Conservation (phyloP, 2,329 filamentous ascomycete species). For the Pseudocercospora pini-densiflorae region DNA sequence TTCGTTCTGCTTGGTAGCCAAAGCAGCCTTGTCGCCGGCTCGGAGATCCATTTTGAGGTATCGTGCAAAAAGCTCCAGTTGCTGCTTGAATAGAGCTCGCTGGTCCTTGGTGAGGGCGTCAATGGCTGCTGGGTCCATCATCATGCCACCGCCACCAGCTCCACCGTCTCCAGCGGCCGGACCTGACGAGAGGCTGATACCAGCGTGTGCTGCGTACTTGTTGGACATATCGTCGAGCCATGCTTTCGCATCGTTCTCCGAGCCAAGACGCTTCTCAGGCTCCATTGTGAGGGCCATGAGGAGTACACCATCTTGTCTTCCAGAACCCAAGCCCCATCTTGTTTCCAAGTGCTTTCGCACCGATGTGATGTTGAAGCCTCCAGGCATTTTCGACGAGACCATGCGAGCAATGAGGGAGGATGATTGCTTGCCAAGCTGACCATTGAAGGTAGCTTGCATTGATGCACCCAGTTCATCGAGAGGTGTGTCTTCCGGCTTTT, state of each 20-base stretch:
- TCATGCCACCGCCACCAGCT: slow-evolving; percentile 82
- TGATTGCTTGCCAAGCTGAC: slow-evolving; percentile 96
- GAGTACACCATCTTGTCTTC: slow-evolving; percentile 88
- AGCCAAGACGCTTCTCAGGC: slow-evolving; percentile 82
- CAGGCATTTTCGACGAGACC: slow-evolving; percentile 99
- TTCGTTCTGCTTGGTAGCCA: slow-evolving; percentile 82
- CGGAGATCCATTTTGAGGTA: slow-evolving; percentile 98
- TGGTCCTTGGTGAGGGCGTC: slow-evolving; percentile 98
- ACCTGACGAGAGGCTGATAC: slow-evolving; percentile 80
- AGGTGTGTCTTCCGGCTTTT: slow-evolving; percentile 97
- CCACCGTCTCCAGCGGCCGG: slow-evolving; percentile 72
- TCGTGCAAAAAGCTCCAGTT: slow-evolving; percentile 90
- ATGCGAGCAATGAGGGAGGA: slow-evolving; percentile 89
- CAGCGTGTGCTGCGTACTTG: slow-evolving; percentile 84
- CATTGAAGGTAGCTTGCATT: slow-evolving; percentile 99
- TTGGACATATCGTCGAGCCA: slow-evolving; percentile 88
- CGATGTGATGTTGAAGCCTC: slow-evolving; percentile 97
- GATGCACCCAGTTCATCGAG: slow-evolving; percentile 92
- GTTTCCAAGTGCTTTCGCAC: slow-evolving; percentile 95
- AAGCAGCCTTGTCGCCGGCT: slow-evolving; percentile 91
- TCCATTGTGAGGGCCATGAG: slow-evolving; percentile 92
- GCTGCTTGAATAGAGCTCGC: slow-evolving; percentile 94
- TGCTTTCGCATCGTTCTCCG: slow-evolving; percentile 87
- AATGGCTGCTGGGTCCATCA: slow-evolving; percentile 98
- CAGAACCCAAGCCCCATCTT: slow-evolving; percentile 84